Percentiles rank a stretch among this genome's conserved stretches.
Conservation (phyloP, 148 eudicot species). For the Euryodendron excelsum region DNA sequence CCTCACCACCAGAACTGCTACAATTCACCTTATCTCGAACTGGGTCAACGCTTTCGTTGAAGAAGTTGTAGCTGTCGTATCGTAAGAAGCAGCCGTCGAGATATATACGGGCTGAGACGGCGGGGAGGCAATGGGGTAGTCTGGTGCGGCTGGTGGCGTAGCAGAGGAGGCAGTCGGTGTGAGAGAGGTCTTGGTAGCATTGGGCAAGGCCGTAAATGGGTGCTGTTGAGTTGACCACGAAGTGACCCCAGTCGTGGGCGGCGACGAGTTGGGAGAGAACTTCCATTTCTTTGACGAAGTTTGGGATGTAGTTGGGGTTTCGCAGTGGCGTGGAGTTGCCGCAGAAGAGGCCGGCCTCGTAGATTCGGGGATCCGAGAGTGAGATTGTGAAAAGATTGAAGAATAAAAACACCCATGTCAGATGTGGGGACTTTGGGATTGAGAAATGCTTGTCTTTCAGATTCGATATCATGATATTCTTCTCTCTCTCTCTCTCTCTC, state of each 20-base stretch:
- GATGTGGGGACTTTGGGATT: background rate
- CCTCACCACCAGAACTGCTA: background rate
- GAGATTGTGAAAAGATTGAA: slow-evolving; percentile 6
- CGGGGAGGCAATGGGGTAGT: slow-evolving; percentile 45
- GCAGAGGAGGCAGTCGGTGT: slow-evolving; percentile 48
- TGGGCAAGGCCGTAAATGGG: slow-evolving; percentile 38
- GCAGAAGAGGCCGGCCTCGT: slow-evolving; percentile 30
- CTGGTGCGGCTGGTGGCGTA: slow-evolving; percentile 47
- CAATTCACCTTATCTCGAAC: slow-evolving; percentile 32
- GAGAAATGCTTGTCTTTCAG: background rate
- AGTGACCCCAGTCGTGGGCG: slow-evolving; percentile 17
- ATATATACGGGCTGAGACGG: slow-evolving; percentile 28
- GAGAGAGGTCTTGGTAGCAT: slow-evolving; percentile 37
- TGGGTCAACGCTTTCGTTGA: slow-evolving; percentile 26
- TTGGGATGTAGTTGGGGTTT: slow-evolving; percentile 29
- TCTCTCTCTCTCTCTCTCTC: background rate
- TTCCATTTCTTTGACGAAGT: slow-evolving; percentile 36
- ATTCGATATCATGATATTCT: background rate
- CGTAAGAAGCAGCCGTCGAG: slow-evolving; percentile 57
- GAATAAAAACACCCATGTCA: slow-evolving; percentile 5
- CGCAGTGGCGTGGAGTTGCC: slow-evolving; percentile 17
- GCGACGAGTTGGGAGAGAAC: slow-evolving; percentile 19
- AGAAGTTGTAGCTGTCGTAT: slow-evolving; percentile 37
- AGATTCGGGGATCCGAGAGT: slow-evolving; percentile 30
- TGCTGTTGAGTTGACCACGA: slow-evolving; percentile 11